Evolutionary conservation across 768 basidiomycete genomes (phyloP).

Genomic region (Hypsizygus marmoreus): DNA sequence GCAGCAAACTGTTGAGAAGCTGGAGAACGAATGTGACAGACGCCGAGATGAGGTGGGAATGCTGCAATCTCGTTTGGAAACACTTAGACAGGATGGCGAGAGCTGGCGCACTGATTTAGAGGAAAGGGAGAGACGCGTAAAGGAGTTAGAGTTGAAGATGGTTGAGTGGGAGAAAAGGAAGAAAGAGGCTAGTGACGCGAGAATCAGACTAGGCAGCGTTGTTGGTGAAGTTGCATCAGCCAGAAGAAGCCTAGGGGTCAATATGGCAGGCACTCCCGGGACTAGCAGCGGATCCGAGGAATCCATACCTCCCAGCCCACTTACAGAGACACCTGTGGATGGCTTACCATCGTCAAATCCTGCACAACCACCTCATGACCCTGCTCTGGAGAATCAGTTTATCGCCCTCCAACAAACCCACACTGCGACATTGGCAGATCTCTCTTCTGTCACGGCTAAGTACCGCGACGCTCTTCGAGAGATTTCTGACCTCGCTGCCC

Average conservation of each 20-base stretch:
- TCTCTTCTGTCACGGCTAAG: conserved; percentile 76
- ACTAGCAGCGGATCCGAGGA: conserved; percentile 9
- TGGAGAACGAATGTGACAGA: conserved; percentile 78
- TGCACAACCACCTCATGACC: conserved; percentile 33
- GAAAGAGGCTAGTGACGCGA: conserved; percentile 65
- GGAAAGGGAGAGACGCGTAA: conserved; percentile 74
- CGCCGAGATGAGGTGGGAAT: conserved; percentile 70
- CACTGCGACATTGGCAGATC: conserved; percentile 75
- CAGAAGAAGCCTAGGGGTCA: conserved; percentile 63
- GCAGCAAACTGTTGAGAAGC: conserved; percentile 67
- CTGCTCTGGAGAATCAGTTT: conserved; percentile 60
- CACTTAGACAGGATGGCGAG: conserved; percentile 71
- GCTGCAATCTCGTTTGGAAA: conserved; percentile 71
- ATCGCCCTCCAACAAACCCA: conserved; percentile 80
- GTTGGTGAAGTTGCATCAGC: conserved; percentile 74
- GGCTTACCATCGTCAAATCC: conserved; percentile 26
- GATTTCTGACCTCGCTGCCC: conserved; percentile 91
- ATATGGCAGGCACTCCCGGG: conserved; percentile 29
- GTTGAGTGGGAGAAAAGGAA: conserved; percentile 75
- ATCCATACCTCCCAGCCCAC: conserved; percentile 21
- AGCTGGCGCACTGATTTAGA: conserved; percentile 87
- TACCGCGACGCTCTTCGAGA: conserved; percentile 89
- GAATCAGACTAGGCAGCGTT: conserved; percentile 64
- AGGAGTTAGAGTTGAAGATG: conserved; percentile 78
- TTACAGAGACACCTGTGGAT: conserved; percentile 28